Evolutionary conservation across 306 rosid species (phyloP), one percentile per base, ranked within the genome.

Genomic region (Quercus mongolica): DNA sequence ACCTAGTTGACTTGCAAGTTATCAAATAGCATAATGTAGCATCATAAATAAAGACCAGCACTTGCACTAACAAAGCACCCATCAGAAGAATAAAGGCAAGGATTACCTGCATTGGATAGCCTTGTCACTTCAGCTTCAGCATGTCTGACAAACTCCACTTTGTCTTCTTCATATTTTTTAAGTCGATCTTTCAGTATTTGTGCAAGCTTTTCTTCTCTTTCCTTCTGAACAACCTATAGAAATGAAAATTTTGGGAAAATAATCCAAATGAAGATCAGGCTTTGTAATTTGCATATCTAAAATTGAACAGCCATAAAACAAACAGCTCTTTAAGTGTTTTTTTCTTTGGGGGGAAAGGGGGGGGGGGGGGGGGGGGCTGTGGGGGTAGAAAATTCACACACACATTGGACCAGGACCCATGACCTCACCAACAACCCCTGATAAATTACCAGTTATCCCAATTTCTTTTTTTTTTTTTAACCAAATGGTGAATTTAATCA

Each of bases 181-280:
- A 95, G 92, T 77, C 98, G 89, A 83, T 73, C 84, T 88, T 89
- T 95, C 23, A 95, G 87, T 73, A 74, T 87, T 65, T 92, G 90
- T 58, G 77, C 89, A 77, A 95, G 99, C 89, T 78, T 95, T 80
- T 95, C 99, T 85, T 95, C 99, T 85, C 99, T 91, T 75, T 95
- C 99, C 83, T 82, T 91, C 77, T 95, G 99, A 80, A 95, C 97
- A 82, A 86, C 86, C 99, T 94, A 89, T 63, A 28, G 76, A 74
- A 79, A 76, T 83, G 78, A 58, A 58, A 73, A 75, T 86, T 51
- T 76, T 76, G 78, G 73, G 76, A n/a, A 84, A 69, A 31, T 46
- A 73, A 79, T 68, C 64, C 54, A 75, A 21, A 55, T 69, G 31
- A 82, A 74, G 62, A 77, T 30, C 49, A 52, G 74, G 59, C 25